phyloP scores from a whole-genome alignment of 768 basidiomycete genomes.

The Podaxis sp. region DNA sequence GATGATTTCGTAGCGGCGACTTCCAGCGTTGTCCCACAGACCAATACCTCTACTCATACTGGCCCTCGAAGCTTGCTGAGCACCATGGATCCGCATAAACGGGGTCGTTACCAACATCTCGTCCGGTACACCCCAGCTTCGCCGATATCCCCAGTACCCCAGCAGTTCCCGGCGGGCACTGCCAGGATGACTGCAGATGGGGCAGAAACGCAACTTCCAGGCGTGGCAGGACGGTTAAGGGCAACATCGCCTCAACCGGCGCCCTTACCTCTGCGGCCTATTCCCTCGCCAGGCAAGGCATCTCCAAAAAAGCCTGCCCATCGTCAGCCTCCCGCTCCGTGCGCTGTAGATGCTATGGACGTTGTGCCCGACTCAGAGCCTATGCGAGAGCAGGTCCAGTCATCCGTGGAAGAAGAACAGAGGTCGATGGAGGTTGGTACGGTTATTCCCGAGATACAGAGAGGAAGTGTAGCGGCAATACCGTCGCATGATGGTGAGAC shows the following conservation, averaged over 20 bases:
- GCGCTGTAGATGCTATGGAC: conserved; percentile 36
- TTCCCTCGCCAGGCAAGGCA: background rate
- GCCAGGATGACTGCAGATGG: background rate
- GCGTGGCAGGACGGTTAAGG: conserved; percentile 7
- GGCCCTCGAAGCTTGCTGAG: conserved; percentile 15
- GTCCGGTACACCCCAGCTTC: conserved; percentile 4
- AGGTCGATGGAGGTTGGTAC: conserved; percentile 2
- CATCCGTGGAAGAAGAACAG: background rate
- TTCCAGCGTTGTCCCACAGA: background rate
- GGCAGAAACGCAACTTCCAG: conserved; percentile 26
- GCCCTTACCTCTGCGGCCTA: conserved; percentile 12
- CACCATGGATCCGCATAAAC: conserved; percentile 18
- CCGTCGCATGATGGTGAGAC: conserved; percentile 2
- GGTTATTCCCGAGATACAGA: background rate
- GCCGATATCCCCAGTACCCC: conserved; percentile 16
- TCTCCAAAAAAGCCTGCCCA: conserved; percentile 1
- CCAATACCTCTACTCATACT: conserved; percentile 9
- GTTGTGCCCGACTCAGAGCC: conserved; percentile 69
- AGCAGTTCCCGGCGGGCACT: conserved; percentile 19
- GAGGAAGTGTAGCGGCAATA: background rate
- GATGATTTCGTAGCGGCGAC: background rate
- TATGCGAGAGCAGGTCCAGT: conserved; percentile 28
- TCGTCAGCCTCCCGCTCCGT: conserved; percentile 8
- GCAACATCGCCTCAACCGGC: background rate
- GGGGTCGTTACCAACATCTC: conserved; percentile 14